A percentile compares a stretch with the other conserved stretches of the same genome.
These are phyloP conservation scores for Trichosporon sp. DNA, from an alignment of 1,284 basidiomycete species.

Conservation along the genomic window DNA sequence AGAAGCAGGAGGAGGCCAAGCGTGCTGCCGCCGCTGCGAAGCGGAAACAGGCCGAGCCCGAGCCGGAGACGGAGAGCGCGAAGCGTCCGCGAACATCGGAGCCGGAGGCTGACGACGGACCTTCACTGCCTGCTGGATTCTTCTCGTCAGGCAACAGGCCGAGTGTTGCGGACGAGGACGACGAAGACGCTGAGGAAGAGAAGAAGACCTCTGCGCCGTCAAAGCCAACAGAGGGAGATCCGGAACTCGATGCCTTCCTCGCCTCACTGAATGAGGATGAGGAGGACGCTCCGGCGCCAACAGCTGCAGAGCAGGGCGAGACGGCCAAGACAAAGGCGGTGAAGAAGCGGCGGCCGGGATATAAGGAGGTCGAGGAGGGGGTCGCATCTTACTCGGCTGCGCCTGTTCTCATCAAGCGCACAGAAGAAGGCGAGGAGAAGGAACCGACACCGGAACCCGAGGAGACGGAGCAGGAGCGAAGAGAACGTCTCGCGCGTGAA, in stretches of 20 bases:
- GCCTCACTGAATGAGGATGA: conserved; percentile 37
- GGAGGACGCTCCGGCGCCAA: conserved; percentile 3
- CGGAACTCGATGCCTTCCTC: conserved; percentile 47
- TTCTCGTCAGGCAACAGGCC: conserved; percentile 32
- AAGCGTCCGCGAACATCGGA: neutral
- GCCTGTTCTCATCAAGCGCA: conserved; percentile 28
- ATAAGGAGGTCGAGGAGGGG: conserved; percentile 27
- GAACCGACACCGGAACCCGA: conserved; percentile 32
- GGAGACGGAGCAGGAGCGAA: conserved; percentile 41
- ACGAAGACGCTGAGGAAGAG: neutral
- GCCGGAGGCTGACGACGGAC: conserved; percentile 10
- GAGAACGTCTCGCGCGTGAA: conserved; percentile 37
- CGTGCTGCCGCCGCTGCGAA: conserved; percentile 21
- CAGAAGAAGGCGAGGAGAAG: conserved; percentile 12
- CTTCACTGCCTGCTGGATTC: conserved; percentile 34
- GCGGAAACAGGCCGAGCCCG: conserved; percentile 21
- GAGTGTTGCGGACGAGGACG: neutral
- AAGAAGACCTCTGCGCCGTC: conserved; percentile 9
- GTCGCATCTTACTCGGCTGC: conserved; percentile 45
- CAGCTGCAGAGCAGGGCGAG: conserved; percentile 4
- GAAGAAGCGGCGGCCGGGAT: conserved; percentile 17
- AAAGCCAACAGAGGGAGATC: conserved; percentile 25
- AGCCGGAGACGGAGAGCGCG: neutral
- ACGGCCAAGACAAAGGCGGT: conserved; percentile 5
- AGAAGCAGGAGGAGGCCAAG: conserved; percentile 33